Evolutionary conservation across 805 yeast genomes (phyloP).

Genomic region (Komagataella pastoris): DNA sequence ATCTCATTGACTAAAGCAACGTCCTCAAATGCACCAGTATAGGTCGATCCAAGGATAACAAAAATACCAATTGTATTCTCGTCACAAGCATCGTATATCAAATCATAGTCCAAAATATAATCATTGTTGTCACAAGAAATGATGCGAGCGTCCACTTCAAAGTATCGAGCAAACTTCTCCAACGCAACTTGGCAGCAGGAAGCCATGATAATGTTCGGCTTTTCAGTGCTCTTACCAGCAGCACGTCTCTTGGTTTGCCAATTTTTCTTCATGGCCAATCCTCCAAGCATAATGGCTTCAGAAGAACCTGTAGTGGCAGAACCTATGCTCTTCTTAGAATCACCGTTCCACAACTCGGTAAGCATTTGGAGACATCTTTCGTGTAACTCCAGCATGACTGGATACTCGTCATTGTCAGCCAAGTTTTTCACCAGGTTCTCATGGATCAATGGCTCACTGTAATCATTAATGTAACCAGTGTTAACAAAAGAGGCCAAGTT

Average conservation of each 20-base stretch:
- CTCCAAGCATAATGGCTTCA: constrained; percentile 90
- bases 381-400: constrained; percentile 68
- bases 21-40: constrained; percentile 85
- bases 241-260: constrained; percentile 65
- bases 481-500: constrained; percentile 87
- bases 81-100: constrained; percentile 55
- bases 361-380: constrained; percentile 73
- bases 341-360: constrained; percentile 58
- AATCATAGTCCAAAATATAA: constrained; percentile 48
- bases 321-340: constrained; percentile 44
- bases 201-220: constrained; percentile 86
- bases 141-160: constrained; percentile 78
- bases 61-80: constrained; percentile 90
- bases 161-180: constrained; percentile 88
- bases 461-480: constrained; percentile 42
- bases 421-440: constrained; percentile 78
- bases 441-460: constrained; percentile 35
- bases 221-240: constrained; percentile 41
- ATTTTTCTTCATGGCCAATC: constrained; percentile 78
- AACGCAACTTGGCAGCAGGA: constrained; percentile 88
- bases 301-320: constrained; percentile 91
- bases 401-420: constrained; percentile 92
- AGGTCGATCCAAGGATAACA: constrained; percentile 83
- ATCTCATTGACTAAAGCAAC: constrained; percentile 47
- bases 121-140: constrained; percentile 52